Evolutionary conservation across 192 early-diverging fungal species (phyloP).

Genomic region (Backusella parvicylindrica): DNA sequence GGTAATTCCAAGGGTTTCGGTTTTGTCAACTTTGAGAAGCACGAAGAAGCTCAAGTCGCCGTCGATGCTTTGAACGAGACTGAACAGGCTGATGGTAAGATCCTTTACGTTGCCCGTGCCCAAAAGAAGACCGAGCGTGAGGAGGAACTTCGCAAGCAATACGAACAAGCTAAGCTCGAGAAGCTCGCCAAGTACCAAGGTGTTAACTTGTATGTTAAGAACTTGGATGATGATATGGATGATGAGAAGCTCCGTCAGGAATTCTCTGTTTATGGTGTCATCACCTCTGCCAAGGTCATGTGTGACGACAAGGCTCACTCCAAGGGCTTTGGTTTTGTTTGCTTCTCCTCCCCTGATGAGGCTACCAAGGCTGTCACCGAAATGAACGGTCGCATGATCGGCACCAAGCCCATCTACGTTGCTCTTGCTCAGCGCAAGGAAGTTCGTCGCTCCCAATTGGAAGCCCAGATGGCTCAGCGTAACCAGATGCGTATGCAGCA

Average conservation of each 20-base stretch:
- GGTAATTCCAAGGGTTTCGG: constrained; percentile 92
- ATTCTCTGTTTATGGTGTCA: constrained; percentile 93
- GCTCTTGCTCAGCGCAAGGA: constrained; percentile 91
- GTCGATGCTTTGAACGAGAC: constrained; percentile 94
- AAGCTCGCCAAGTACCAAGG: constrained; percentile 98
- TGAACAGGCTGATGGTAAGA: constrained; percentile 81
- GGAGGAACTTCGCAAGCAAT: constrained; percentile 93
- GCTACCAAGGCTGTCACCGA: constrained; percentile 97
- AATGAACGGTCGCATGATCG: constrained; percentile 87
- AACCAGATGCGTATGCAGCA: constrained; percentile 50
- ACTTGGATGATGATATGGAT: constrained; percentile 95
- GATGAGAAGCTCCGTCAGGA: constrained; percentile 96
- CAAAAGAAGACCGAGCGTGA: constrained; percentile 99
- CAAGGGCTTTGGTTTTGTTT: constrained; percentile 98
- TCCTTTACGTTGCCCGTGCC: constrained; percentile 93
- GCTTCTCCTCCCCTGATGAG: constrained; percentile 97
- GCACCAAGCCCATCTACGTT: constrained; percentile 86
- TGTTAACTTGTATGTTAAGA: constrained; percentile 98
- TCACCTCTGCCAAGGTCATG: constrained; percentile 99
- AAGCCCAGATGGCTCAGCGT: constrained; percentile 55
- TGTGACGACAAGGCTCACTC: constrained; percentile 83
- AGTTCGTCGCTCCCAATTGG: constrained; percentile 79
- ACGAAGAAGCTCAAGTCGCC: constrained; percentile 85
- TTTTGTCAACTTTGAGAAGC: constrained; percentile 94
- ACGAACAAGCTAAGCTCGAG: constrained; percentile 94